Evolutionary conservation across 495 filamentous ascomycete species (phyloP).

Genomic region (Lasiosphaeris hirsuta): DNA sequence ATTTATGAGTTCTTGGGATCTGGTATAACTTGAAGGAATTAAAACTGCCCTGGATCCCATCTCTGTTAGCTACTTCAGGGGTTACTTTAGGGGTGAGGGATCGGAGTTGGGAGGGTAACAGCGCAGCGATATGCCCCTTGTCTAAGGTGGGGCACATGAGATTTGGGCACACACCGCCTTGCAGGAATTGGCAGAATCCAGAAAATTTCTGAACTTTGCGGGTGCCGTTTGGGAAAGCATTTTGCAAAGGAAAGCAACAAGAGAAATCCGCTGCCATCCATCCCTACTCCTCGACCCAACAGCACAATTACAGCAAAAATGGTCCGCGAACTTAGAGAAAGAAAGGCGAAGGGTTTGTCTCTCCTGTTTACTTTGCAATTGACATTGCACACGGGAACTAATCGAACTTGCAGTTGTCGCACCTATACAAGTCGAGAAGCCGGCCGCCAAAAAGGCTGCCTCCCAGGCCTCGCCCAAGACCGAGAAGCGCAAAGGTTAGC

Average conservation of each 20-base stretch:
- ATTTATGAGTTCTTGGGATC: not conserved
- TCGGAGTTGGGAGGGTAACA: not conserved
- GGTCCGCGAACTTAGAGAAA: constrained; percentile 66
- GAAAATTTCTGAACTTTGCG: not conserved
- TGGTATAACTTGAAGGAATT: not conserved
- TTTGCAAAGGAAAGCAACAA: not conserved
- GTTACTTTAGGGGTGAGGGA: not conserved
- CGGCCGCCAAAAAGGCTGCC: constrained; percentile 53
- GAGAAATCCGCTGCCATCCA: not conserved
- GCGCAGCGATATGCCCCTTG: no score
- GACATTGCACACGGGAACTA: constrained; percentile 21
- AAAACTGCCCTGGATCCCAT: not conserved
- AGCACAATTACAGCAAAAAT: constrained; percentile 39
- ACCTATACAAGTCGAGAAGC: constrained; percentile 39
- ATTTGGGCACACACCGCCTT: not conserved
- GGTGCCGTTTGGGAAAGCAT: not conserved
- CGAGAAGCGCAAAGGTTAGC: constrained; percentile 53
- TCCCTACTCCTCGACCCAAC: not conserved
- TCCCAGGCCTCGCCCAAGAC: constrained; percentile 41
- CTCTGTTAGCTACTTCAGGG: not conserved
- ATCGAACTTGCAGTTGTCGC: constrained; percentile 35
- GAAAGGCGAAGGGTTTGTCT: constrained; percentile 69
- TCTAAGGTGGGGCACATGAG: not conserved
- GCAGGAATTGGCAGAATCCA: not conserved
- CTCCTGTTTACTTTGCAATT: not conserved